phyloP scores from a whole-genome alignment of 306 rosid species.

The Citrullus colocynthis region DNA sequence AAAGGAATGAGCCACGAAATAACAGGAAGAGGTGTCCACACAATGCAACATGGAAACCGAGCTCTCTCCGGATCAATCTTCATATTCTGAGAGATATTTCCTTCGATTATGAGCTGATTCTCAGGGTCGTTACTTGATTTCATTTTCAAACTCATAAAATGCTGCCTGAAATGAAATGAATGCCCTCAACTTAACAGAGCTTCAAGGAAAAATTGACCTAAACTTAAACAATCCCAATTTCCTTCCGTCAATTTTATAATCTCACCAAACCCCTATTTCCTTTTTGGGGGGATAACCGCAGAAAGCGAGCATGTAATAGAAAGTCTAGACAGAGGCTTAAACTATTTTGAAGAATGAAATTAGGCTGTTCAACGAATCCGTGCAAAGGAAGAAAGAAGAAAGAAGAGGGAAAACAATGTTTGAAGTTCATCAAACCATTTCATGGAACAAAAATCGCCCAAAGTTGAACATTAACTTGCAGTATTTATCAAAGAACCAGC shows the following conservation, averaged over 20 bases:
- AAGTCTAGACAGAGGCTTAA: not conserved
- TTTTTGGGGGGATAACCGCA: not conserved
- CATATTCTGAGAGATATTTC: slow-evolving; percentile 25
- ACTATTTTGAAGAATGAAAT: not conserved
- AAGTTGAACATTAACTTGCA: not conserved
- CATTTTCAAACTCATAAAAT: slow-evolving; percentile 30
- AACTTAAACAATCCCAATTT: not conserved
- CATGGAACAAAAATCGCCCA: not conserved
- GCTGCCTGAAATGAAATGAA: slow-evolving; percentile 7
- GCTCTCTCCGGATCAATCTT: slow-evolving; percentile 65
- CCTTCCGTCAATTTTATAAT: not conserved
- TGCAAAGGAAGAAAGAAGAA: not conserved
- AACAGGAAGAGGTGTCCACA: slow-evolving; percentile 96
- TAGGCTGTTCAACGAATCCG: not conserved
- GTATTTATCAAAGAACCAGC: not conserved
- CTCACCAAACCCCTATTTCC: not conserved
- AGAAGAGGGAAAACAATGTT: not conserved
- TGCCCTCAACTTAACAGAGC: not conserved
- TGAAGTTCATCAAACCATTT: not conserved
- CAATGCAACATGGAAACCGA: slow-evolving; percentile 84
- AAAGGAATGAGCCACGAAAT: slow-evolving; percentile 89
- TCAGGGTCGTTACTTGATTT: slow-evolving; percentile 43
- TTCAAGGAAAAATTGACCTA: not conserved
- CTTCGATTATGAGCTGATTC: slow-evolving; percentile 31
- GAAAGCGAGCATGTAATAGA: not conserved